These are phyloP conservation scores for Dendrostoma leiphaemia DNA, from an alignment of 2,329 filamentous ascomycete genomes.

Conservation along the genomic window DNA sequence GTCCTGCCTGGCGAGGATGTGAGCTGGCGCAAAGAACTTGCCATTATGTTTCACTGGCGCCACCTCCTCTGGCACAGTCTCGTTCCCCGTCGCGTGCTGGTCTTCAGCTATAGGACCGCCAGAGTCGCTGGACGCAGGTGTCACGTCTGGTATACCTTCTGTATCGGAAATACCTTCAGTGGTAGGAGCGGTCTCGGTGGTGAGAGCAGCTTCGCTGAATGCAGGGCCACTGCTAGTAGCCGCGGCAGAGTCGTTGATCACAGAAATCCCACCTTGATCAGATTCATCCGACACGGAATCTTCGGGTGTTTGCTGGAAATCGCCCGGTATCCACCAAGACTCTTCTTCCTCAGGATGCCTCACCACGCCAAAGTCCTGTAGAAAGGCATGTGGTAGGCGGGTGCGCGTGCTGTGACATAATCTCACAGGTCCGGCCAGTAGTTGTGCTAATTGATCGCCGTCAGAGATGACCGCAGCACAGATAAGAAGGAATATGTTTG, in stretches of 20 bases:
- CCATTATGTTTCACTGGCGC: conserved; percentile 9
- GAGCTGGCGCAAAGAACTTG: conserved; percentile 25
- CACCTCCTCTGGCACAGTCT: conserved; percentile 1
- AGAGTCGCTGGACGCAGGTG: neutral
- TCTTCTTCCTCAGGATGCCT: conserved; percentile 50
- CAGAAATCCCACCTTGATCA: too few species aligned
- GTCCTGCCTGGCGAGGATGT: conserved; percentile 31
- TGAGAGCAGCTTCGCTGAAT: neutral
- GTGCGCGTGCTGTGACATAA: conserved; percentile 48
- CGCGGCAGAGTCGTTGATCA: neutral
- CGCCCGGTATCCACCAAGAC: conserved; percentile 55
- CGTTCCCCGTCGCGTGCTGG: neutral
- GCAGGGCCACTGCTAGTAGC: neutral
- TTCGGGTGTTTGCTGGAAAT: conserved; percentile 11
- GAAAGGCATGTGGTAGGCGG: conserved; percentile 58
- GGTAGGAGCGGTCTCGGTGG: neutral
- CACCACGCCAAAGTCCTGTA: conserved; percentile 59
- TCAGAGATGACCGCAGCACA: conserved; percentile 6
- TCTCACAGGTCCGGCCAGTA: conserved; percentile 60
- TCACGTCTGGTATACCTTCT: neutral
- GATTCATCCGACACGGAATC: neutral
- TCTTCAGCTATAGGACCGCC: neutral
- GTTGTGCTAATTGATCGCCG: conserved; percentile 46
- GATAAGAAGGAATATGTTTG: too few species aligned
- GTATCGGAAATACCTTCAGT: neutral